Conservation (phyloP, 2,329 filamentous ascomycete species). For the Epichloe hybrida region DNA sequence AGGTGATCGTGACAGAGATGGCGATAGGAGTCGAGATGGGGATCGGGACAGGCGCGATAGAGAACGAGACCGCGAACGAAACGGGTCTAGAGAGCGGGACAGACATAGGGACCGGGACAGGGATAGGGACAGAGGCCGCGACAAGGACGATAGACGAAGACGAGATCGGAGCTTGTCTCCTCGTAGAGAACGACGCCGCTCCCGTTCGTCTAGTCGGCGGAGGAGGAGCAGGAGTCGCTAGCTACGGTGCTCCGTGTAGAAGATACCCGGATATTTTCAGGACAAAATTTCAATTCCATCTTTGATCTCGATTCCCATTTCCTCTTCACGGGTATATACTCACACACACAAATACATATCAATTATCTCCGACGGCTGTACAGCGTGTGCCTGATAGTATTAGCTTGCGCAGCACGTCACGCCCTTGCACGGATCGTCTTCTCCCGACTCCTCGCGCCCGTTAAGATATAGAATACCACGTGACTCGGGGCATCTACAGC, state of each 20-base stretch:
- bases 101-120: conserved; percentile 30
- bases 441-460: no score
- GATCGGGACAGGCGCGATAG: conserved; percentile 17
- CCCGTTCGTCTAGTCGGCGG: conserved; percentile 25
- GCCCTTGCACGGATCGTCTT: no score
- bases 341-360: no score
- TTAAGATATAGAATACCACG: no score
- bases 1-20: conserved; percentile 14
- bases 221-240: conserved; percentile 20
- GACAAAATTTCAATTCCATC: no score
- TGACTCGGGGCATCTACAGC: fast-evolving
- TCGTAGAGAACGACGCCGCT: conserved; percentile 23
- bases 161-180: conserved; percentile 22
- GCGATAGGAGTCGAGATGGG: conserved; percentile 23
- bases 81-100: conserved; percentile 25
- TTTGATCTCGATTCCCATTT: no score
- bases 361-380: no score
- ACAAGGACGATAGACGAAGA: conserved; percentile 15
- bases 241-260: no score
- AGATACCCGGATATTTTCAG: no score
- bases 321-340: no score
- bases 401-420: no score
- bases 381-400: fast-evolving
- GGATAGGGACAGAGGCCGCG: conserved; percentile 17
- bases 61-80: conserved; percentile 21